Percentiles rank a stretch among this genome's conserved stretches.
phyloP scores from a whole-genome alignment of 306 rosid species.

The Malus orientalis region DNA sequence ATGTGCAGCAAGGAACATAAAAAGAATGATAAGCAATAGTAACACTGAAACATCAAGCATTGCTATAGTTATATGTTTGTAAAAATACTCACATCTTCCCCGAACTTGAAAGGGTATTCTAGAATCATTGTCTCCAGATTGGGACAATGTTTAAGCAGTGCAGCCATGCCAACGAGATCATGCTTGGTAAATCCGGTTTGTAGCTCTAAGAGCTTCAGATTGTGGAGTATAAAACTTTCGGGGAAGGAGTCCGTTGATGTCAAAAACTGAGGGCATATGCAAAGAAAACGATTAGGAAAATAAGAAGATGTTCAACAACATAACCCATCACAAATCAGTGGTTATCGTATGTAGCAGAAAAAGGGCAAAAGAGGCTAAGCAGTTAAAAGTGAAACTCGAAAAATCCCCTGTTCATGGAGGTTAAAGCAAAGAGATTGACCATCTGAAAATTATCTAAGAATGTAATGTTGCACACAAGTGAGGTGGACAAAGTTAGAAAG shows the following conservation, averaged over 20 bases:
- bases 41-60: background rate
- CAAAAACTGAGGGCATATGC: background rate
- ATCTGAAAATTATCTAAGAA: background rate
- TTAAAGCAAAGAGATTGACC: background rate
- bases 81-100: constrained; percentile 1
- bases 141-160: constrained; percentile 4
- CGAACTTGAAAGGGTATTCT: background rate
- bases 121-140: background rate
- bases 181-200: background rate
- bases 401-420: background rate
- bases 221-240: background rate
- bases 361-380: background rate
- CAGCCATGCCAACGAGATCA: constrained; percentile 10
- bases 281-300: background rate
- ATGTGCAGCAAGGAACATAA: background rate
- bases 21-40: background rate
- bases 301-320: background rate
- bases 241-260: background rate
- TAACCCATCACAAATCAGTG: background rate
- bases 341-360: background rate
- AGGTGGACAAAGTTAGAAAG: background rate
- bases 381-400: background rate
- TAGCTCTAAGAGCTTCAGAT: constrained; percentile 1
- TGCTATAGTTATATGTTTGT: background rate
- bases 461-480: background rate